Percentiles rank a stretch among this genome's conserved stretches.
These are phyloP conservation scores for Cadophora malorum DNA, from an alignment of 2,329 filamentous ascomycete genomes.

Conservation along the genomic window DNA sequence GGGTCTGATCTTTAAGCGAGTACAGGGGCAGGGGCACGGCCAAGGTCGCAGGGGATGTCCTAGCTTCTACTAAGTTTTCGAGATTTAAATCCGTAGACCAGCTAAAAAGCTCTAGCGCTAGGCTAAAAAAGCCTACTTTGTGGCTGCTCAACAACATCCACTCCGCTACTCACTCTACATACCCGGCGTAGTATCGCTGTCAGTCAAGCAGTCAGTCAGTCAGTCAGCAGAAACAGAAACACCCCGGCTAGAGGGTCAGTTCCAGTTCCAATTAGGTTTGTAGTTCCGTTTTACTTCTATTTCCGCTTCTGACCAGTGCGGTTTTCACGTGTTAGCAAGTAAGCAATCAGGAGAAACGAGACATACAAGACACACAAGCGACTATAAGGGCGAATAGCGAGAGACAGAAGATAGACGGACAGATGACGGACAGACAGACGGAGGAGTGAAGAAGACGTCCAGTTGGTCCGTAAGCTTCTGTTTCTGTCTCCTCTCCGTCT, in stretches of 20 bases:
- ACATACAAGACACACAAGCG: background rate
- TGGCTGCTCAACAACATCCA: background rate
- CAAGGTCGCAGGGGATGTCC: no score
- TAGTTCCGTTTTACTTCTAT: background rate
- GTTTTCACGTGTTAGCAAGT: constrained; percentile 6
- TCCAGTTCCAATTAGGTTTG: background rate
- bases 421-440: background rate
- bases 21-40: background rate
- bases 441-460: background rate
- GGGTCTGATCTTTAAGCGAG: constrained; percentile 2
- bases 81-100: background rate
- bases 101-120: background rate
- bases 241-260: background rate
- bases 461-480: background rate
- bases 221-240: background rate
- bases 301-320: background rate
- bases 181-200: background rate
- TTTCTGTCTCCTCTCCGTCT: background rate
- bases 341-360: background rate
- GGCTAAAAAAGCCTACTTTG: constrained; percentile 9
- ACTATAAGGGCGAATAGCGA: background rate
- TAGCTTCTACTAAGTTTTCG: background rate
- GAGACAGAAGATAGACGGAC: background rate
- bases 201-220: background rate
- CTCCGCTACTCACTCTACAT: background rate